phyloP scores from a whole-genome alignment of 228 moss, liverwort and hornwort genomes.

The Sphagnum fallax region DNA sequence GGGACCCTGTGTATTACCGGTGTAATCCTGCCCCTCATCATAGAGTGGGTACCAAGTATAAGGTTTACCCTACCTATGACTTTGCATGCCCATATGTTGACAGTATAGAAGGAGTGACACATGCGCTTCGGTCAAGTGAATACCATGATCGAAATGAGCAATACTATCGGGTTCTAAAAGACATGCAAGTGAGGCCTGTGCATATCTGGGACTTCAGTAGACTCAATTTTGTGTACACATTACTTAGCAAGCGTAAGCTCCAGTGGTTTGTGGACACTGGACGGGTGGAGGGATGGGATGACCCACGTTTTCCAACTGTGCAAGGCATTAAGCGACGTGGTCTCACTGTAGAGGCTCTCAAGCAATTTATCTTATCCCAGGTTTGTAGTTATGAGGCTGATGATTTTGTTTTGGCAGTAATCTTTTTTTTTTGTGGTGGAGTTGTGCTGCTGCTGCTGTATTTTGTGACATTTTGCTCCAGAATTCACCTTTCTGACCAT shows the following conservation, averaged over 20 bases:
- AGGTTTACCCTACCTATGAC: slow-evolving; percentile 87
- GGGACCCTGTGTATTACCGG: slow-evolving; percentile 83
- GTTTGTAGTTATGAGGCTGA: slow-evolving; percentile 13
- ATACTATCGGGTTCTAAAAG: slow-evolving; percentile 74
- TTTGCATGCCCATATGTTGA: slow-evolving; percentile 92
- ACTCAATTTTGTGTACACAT: slow-evolving; percentile 87
- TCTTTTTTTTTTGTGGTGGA: too few species aligned
- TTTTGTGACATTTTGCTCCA: too few species aligned
- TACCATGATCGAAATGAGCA: slow-evolving; percentile 94
- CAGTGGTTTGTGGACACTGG: slow-evolving; percentile 88
- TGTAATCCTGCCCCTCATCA: slow-evolving; percentile 84
- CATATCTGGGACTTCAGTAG: slow-evolving; percentile 92
- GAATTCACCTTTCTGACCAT: too few species aligned
- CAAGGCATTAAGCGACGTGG: slow-evolving; percentile 71
- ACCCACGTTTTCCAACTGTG: slow-evolving; percentile 87
- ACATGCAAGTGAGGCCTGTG: slow-evolving; percentile 73
- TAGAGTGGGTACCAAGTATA: slow-evolving; percentile 68
- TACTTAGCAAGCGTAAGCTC: slow-evolving; percentile 86
- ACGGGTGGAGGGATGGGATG: slow-evolving; percentile 88
- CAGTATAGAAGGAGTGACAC: slow-evolving; percentile 83
- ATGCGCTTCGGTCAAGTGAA: slow-evolving; percentile 85
- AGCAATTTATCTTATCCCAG: slow-evolving; percentile 81
- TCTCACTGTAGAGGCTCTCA: slow-evolving; percentile 73
- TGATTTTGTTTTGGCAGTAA: not conserved
- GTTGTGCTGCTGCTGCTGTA: too few species aligned